Percentiles rank a stretch among this genome's conserved stretches.
Conservation (phyloP, 2,329 filamentous ascomycete genomes). For the Tolypocladium cylindrosporum region DNA sequence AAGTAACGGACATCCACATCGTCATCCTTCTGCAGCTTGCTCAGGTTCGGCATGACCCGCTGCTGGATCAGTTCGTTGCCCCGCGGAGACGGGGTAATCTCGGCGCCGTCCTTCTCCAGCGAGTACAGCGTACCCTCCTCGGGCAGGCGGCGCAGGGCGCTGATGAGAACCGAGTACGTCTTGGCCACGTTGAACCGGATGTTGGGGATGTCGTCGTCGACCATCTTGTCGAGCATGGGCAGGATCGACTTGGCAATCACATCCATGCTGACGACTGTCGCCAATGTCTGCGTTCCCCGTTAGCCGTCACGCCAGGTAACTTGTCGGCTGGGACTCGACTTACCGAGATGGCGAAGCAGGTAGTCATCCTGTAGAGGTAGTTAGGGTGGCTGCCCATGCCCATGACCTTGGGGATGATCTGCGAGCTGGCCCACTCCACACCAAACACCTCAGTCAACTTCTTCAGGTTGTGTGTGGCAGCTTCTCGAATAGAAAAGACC, state of each 20-base stretch:
- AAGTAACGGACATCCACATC: slow-evolving; percentile 98
- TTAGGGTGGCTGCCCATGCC: slow-evolving; percentile 97
- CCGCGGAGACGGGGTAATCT: slow-evolving; percentile 54
- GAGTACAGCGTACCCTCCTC: slow-evolving; percentile 79
- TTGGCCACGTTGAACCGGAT: slow-evolving; percentile 99
- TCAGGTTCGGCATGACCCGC: slow-evolving; percentile 78
- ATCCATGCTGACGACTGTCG: slow-evolving; percentile 83
- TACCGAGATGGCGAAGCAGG: slow-evolving; percentile 98
- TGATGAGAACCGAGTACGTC: slow-evolving; percentile 84
- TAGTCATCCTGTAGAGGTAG: slow-evolving; percentile 99
- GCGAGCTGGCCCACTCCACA: slow-evolving; percentile 92
- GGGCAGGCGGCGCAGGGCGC: slow-evolving; percentile 83
- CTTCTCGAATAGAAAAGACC: slow-evolving; percentile 96
- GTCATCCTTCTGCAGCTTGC: slow-evolving; percentile 93
- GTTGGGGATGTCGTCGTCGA: slow-evolving; percentile 91
- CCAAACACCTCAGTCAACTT: slow-evolving; percentile 98
- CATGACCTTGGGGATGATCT: slow-evolving; percentile 97
- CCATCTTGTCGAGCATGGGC: slow-evolving; percentile 91
- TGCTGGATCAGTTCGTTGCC: slow-evolving; percentile 75
- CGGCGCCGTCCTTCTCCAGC: slow-evolving; percentile 65
- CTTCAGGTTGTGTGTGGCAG: slow-evolving; percentile 93
- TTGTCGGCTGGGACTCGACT: slow-evolving; percentile 26
- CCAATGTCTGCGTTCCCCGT: slow-evolving; percentile 59
- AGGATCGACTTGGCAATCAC: slow-evolving; percentile 90
- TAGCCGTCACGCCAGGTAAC: not conserved